Conservation (phyloP, 805 yeast genomes). For the Barnettozyma wickerhamii region DNA sequence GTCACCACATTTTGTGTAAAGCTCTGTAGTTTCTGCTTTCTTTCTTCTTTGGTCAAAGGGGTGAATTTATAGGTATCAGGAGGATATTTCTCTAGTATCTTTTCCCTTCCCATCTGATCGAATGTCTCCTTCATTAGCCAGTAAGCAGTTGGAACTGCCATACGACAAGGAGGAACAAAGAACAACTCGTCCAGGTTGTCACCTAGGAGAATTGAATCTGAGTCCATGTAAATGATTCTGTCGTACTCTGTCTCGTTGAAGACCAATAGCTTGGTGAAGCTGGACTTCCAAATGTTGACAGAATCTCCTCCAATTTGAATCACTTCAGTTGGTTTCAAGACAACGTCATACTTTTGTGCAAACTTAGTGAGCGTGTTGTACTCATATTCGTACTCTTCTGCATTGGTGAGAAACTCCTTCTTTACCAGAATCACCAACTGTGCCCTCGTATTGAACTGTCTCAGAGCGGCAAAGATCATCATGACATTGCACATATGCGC, state of each 20-base stretch:
- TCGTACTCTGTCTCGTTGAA: conserved; percentile 48
- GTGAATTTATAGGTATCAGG: conserved; percentile 21
- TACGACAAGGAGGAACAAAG: conserved; percentile 41
- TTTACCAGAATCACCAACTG: conserved; percentile 43
- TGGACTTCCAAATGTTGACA: conserved; percentile 38
- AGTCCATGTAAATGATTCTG: conserved; percentile 52
- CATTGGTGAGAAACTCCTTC: conserved; percentile 24
- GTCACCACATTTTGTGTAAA: conserved; percentile 6
- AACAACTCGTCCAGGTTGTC: conserved; percentile 47
- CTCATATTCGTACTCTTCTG: conserved; percentile 10
- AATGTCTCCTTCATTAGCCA: conserved; percentile 31
- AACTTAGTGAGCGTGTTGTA: conserved; percentile 9
- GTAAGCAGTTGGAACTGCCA: conserved; percentile 45
- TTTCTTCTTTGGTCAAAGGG: conserved; percentile 20
- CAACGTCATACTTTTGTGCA: conserved; percentile 11
- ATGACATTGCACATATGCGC: conserved; percentile 49
- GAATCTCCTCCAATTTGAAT: conserved; percentile 15
- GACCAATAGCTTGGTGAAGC: conserved; percentile 52
- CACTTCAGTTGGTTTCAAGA: conserved; percentile 16
- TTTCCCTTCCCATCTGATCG: conserved; percentile 15
- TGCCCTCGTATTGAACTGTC: conserved; percentile 36
- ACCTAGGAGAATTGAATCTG: conserved; percentile 45
- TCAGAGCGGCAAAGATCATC: conserved; percentile 40
- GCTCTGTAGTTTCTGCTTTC: conserved; percentile 13
- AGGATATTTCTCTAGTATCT: conserved; percentile 16